A percentile compares a stretch with the other conserved stretches of the same genome.
phyloP scores from a whole-genome alignment of 2,329 filamentous ascomycete species.

The Sarocladiaceae sp. region DNA sequence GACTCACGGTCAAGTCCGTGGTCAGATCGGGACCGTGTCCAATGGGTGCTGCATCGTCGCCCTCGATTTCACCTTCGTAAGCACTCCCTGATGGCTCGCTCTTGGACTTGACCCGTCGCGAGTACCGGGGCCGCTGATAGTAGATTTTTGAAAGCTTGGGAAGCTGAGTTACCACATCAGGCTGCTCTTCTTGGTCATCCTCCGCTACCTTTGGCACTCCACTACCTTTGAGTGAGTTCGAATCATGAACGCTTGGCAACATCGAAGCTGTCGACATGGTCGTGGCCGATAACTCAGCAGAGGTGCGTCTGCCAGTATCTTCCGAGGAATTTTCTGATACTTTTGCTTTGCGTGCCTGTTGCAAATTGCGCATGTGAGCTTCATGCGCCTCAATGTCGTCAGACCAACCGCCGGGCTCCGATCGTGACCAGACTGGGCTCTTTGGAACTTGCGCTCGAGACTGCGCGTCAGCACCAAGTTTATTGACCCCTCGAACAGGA shows the following conservation, averaged over 20 bases:
- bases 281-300: neutral
- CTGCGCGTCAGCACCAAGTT: too few species aligned
- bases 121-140: conserved; percentile 33
- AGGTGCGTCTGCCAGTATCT: neutral
- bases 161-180: conserved; percentile 11
- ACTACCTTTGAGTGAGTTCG: neutral
- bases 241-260: neutral
- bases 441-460: too few species aligned
- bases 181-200: neutral
- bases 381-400: conserved; percentile 2
- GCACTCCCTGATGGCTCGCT: conserved; percentile 34
- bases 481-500: neutral
- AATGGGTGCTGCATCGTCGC: conserved; percentile 8
- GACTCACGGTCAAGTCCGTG: too few species aligned
- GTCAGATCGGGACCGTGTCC: neutral
- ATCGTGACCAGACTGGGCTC: neutral
- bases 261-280: neutral
- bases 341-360: neutral
- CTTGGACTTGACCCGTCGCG: conserved; percentile 42
- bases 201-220: neutral
- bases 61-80: conserved; percentile 6
- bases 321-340: neutral
- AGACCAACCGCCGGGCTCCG: neutral
- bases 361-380: neutral
- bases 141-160: conserved; percentile 16